phyloP scores from a whole-genome alignment of 495 filamentous ascomycete genomes.

The Podospora didyma region DNA sequence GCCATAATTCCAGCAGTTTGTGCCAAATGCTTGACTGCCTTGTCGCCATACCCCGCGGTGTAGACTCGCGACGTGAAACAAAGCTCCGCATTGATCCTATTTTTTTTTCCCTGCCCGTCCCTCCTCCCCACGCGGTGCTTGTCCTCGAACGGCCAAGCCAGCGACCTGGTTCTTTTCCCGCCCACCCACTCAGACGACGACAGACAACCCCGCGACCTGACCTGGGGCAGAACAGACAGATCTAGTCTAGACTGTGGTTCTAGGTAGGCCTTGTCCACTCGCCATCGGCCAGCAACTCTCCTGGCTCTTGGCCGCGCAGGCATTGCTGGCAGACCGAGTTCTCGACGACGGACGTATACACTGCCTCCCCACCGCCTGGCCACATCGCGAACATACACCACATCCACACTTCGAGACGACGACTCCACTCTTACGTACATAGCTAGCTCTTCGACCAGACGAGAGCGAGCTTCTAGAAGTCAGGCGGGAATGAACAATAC shows the following conservation, averaged over 20 bases:
- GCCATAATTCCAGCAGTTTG: constrained; percentile 16
- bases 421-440: background rate
- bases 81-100: constrained; percentile 11
- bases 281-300: no score
- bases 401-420: background rate
- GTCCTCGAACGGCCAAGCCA: background rate
- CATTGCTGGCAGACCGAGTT: no score
- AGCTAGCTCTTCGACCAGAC: background rate
- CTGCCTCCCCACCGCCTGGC: no score
- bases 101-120: background rate
- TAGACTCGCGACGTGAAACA: constrained; percentile 17
- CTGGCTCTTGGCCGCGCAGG: no score
- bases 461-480: constrained; percentile 1
- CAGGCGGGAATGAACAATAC: constrained; percentile 13
- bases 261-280: background rate
- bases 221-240: background rate
- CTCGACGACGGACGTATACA: no score
- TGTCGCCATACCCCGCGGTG: background rate
- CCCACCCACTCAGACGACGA: background rate
- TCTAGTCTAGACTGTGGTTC: background rate
- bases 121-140: background rate
- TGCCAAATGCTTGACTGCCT: constrained; percentile 6
- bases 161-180: background rate
- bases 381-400: background rate
- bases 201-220: background rate